A percentile compares a stretch with the other conserved stretches of the same genome.
These are phyloP conservation scores for Henningerozyma blattae DNA, from an alignment of 805 yeast genomes.

Conservation along the genomic window DNA sequence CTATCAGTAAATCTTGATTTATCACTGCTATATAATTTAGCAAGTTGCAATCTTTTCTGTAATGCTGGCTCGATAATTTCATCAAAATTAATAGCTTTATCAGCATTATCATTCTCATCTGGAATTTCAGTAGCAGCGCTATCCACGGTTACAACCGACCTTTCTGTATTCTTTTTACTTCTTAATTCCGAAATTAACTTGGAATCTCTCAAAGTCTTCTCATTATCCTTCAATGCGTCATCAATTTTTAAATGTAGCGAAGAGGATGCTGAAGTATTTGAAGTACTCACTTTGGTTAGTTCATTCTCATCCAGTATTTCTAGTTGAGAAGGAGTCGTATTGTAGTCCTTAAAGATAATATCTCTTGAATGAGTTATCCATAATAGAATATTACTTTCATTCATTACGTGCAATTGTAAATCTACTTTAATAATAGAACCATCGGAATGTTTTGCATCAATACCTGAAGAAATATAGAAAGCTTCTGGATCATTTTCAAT, in stretches of 20 bases:
- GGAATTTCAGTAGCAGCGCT: slow-evolving; percentile 1
- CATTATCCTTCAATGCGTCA: background rate
- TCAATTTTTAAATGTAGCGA: slow-evolving; percentile 3
- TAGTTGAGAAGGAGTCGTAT: slow-evolving; percentile 28
- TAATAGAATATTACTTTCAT: slow-evolving; percentile 44
- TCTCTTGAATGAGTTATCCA: slow-evolving; percentile 78
- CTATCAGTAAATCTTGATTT: slow-evolving; percentile 17
- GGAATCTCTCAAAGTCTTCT: background rate
- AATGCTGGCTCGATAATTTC: background rate
- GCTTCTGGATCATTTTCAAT: slow-evolving; percentile 30
- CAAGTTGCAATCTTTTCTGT: slow-evolving; percentile 9
- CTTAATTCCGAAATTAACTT: background rate
- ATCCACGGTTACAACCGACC: background rate
- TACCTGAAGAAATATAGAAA: slow-evolving; percentile 49
- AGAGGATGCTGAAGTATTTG: background rate
- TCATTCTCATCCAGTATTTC: slow-evolving; percentile 23
- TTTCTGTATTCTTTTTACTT: background rate
- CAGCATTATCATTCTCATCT: slow-evolving; percentile 7
- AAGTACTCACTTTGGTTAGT: slow-evolving; percentile 9
- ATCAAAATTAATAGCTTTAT: slow-evolving; percentile 4
- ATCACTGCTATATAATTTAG: slow-evolving; percentile 13
- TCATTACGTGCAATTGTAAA: slow-evolving; percentile 64
- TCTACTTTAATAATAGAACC: slow-evolving; percentile 60
- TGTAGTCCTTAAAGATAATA: slow-evolving; percentile 19
- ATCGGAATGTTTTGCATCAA: slow-evolving; percentile 55